Conservation (phyloP, 129 eudicot species). For the Mikania micrantha region DNA sequence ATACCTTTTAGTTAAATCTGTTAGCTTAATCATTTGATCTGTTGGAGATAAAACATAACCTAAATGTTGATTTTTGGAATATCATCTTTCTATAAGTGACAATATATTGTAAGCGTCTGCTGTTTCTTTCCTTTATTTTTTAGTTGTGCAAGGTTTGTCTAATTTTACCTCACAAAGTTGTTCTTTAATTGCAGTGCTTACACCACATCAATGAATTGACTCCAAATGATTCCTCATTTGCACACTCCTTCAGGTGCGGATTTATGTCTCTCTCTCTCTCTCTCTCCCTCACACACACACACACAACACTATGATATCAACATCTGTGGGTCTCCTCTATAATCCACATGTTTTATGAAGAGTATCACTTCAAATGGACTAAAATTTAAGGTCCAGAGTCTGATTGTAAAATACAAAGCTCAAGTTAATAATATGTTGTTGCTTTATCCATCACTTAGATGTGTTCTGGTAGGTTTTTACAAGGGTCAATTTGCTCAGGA, state of each 20-base stretch:
- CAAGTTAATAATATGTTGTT: too few species aligned
- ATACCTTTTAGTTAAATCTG: not conserved
- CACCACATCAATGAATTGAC: conserved; percentile 55
- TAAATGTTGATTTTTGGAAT: not conserved
- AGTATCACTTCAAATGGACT: too few species aligned
- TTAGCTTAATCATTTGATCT: not conserved
- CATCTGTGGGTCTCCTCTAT: too few species aligned
- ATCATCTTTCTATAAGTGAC: not conserved
- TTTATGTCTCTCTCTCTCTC: not conserved
- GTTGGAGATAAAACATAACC: not conserved
- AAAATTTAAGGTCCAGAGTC: too few species aligned
- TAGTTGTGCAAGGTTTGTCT: not conserved
- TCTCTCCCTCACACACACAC: not conserved
- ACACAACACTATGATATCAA: not conserved
- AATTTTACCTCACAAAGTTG: conserved; percentile 1
- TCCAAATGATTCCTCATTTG: conserved; percentile 43
- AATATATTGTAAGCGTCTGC: not conserved
- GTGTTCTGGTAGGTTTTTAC: not conserved
- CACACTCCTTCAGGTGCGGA: conserved; percentile 46
- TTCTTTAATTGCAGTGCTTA: conserved; percentile 65
- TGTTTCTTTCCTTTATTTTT: not conserved
- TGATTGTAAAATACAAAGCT: too few species aligned
- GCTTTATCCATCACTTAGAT: too few species aligned
- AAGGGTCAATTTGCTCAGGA: not conserved
- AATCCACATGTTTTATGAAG: too few species aligned